Evolutionary conservation across 2,329 filamentous ascomycete genomes (phyloP), one percentile per base, ranked within the genome.

Genomic region (Fusarium nisikadoi): DNA sequence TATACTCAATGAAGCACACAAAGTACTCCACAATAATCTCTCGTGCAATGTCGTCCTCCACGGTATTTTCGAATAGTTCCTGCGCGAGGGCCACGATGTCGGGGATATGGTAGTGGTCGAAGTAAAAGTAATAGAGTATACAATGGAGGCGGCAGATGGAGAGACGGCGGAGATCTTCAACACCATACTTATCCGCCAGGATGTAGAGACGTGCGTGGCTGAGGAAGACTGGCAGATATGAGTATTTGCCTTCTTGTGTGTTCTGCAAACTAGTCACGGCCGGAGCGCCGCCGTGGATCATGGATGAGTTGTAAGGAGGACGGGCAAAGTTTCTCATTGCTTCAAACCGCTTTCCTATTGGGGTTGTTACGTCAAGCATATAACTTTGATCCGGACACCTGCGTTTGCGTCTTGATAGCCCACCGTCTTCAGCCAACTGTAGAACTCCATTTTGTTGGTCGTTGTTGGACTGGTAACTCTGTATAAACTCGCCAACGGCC

Each of bases 131-230:
- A 19, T 41, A n/a, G 6, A 78, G 70, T 20, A 65, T n/a, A 12
- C 29, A 10, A 54, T 76, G 72, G 11, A 78, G 74, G 14, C 76
- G 73, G 46, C 39, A 45, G 12, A 76, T 62, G 14, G 69, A 55
- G 12, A 77, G 46, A 3, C 20, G 45, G 42, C 70, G 62, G 39
- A 78, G 71, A 9, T 52, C 27, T 20, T 71, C 45, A 31, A 78
- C 47, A 23, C 42, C 68, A 58, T 76, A 78, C 38, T 74, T 78
- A 41, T 76, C 73, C n/a, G 75, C 76, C 38, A 78, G 62, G 41
- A 76, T 53, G 65, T 77, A 78, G 10, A 78, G 69, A 8, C 67
- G 67, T 9, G 67, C 67, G 54, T 78, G 75, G 45, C 68, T 62
- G 50, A 71, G 69, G 57, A 78, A 75, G 56, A 76, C 62, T 31